A percentile compares a stretch with the other conserved stretches of the same genome.
Evolutionary conservation across 805 yeast genomes (phyloP).

Genomic region (Barnettozyma populi): DNA sequence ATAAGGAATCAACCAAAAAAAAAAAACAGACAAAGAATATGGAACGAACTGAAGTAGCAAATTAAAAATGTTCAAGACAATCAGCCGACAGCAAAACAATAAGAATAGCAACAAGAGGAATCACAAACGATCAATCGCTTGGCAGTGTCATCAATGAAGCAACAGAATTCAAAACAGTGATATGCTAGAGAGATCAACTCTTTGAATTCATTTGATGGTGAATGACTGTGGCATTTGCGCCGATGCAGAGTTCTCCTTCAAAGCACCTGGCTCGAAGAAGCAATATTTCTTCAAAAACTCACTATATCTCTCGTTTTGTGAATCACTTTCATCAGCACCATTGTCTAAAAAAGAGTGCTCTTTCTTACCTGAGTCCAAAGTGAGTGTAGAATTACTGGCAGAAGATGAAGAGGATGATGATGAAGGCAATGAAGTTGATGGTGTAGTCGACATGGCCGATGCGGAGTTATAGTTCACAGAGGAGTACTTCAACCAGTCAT

Average conservation of each 20-base stretch:
- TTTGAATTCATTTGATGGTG: background rate
- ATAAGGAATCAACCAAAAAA: background rate
- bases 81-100: background rate
- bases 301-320: slow-evolving; percentile 13
- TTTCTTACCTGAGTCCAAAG: background rate
- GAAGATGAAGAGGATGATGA: slow-evolving; percentile 3
- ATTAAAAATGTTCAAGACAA: background rate
- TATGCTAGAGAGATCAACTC: background rate
- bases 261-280: slow-evolving; percentile 21
- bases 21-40: background rate
- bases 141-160: background rate
- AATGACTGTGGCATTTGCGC: background rate
- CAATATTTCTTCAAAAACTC: slow-evolving; percentile 25
- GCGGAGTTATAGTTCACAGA: slow-evolving; percentile 11
- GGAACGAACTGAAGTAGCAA: background rate
- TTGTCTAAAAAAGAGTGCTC: background rate
- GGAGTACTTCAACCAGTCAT: slow-evolving; percentile 8
- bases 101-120: background rate
- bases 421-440: slow-evolving; percentile 6
- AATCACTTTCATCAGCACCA: background rate
- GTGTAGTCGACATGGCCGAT: slow-evolving; percentile 6
- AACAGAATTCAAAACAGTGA: background rate
- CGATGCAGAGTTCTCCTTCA: slow-evolving; percentile 1
- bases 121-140: background rate
- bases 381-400: slow-evolving; percentile 2